Evolutionary conservation across 2,329 filamentous ascomycete genomes (phyloP).

Genomic region (Phialophora verrucosa): DNA sequence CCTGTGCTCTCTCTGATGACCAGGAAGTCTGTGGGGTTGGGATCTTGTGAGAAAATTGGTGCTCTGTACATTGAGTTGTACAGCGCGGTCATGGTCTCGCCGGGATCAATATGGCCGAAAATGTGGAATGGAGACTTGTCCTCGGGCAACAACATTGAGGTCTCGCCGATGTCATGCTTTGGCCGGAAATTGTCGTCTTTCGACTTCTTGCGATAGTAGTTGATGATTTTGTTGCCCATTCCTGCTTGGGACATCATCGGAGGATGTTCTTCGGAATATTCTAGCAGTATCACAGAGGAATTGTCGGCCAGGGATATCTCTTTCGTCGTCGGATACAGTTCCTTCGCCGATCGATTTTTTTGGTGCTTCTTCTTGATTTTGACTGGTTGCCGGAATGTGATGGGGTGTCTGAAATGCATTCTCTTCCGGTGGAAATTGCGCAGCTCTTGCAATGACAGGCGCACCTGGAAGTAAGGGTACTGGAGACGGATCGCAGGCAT

Average conservation of each 20-base stretch:
- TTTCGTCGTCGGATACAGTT: slow-evolving; percentile 78
- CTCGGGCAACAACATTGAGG: slow-evolving; percentile 83
- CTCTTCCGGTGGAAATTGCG: slow-evolving; percentile 84
- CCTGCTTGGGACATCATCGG: slow-evolving; percentile 93
- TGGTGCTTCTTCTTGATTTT: slow-evolving; percentile 77
- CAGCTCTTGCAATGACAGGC: slow-evolving; percentile 72
- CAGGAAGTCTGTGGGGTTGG: slow-evolving; percentile 82
- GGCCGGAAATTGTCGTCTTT: slow-evolving; percentile 75
- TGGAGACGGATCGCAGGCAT: slow-evolving; percentile 88
- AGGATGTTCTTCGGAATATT: slow-evolving; percentile 94
- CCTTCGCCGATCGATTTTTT: slow-evolving; percentile 77
- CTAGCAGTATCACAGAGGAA: slow-evolving; percentile 82
- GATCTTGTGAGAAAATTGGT: slow-evolving; percentile 85
- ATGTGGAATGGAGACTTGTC: slow-evolving; percentile 95
- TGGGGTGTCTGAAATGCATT: slow-evolving; percentile 70
- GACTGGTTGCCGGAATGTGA: slow-evolving; percentile 74
- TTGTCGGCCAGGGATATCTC: slow-evolving; percentile 89
- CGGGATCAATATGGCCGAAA: slow-evolving; percentile 90
- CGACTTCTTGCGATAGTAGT: slow-evolving; percentile 91
- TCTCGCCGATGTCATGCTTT: slow-evolving; percentile 85
- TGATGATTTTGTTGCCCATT: slow-evolving; percentile 95
- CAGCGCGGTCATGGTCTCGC: slow-evolving; percentile 86
- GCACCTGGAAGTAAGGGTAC: slow-evolving; percentile 95
- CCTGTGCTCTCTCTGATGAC: slow-evolving; percentile 82
- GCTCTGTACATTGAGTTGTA: slow-evolving; percentile 96